These are phyloP conservation scores for Apophysomyces elegans DNA, from an alignment of 371 early-diverging fungal species.

Conservation along the genomic window DNA sequence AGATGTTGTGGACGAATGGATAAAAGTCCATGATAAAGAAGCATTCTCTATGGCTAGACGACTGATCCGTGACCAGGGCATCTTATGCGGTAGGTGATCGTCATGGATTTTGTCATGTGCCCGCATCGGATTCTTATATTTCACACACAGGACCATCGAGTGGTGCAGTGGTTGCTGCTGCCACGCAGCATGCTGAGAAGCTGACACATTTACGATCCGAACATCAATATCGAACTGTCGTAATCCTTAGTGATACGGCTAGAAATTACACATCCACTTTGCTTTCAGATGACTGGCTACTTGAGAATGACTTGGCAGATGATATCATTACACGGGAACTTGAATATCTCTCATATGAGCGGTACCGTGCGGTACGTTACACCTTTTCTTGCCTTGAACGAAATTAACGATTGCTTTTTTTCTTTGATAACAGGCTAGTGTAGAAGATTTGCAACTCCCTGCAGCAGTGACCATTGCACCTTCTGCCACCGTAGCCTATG, in stretches of 20 bases:
- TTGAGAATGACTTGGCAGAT: conserved; percentile 77
- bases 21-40: conserved; percentile 71
- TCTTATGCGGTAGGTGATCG: conserved; percentile 59
- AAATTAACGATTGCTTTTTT: background rate
- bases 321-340: conserved; percentile 61
- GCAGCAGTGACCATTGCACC: conserved; percentile 78
- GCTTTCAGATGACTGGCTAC: conserved; percentile 77
- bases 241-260: conserved; percentile 73
- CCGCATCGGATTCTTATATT: background rate
- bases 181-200: conserved; percentile 50
- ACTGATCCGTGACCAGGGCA: conserved; percentile 68
- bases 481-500: conserved; percentile 58
- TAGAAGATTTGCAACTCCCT: conserved; percentile 87
- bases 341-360: conserved; percentile 63
- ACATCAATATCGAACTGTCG: conserved; percentile 44
- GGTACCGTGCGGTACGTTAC: conserved; percentile 66
- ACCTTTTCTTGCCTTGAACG: no score
- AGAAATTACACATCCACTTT: conserved; percentile 72
- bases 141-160: conserved; percentile 62
- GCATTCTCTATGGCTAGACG: conserved; percentile 77
- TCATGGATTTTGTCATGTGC: background rate
- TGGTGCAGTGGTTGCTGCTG: conserved; percentile 76
- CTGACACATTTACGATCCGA: conserved; percentile 31
- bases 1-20: conserved; percentile 70
- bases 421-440: conserved; percentile 53